Evolutionary conservation across 768 basidiomycete genomes (phyloP).

Genomic region (Nidularia pulvinata): DNA sequence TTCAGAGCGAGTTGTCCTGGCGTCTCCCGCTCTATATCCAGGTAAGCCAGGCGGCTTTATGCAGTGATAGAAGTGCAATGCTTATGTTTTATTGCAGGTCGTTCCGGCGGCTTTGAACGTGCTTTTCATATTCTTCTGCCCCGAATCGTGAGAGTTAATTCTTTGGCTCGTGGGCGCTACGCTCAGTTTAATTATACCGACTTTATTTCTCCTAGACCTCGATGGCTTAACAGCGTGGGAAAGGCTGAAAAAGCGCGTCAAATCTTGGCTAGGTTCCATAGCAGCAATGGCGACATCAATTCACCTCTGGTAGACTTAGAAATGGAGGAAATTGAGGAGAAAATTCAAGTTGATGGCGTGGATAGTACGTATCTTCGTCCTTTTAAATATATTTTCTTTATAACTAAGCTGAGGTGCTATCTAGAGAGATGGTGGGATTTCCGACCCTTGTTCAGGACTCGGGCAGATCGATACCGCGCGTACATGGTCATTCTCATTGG

Average conservation of each 20-base stretch:
- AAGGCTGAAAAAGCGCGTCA: constrained; percentile 35
- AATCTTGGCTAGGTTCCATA: constrained; percentile 49
- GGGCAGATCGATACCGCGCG: constrained; percentile 42
- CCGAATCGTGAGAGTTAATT: constrained; percentile 39
- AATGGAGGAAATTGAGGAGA: constrained; percentile 53
- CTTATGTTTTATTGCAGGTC: constrained; percentile 1
- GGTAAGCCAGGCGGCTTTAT: constrained; percentile 1
- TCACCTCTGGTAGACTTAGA: constrained; percentile 52
- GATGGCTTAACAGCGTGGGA: constrained; percentile 52
- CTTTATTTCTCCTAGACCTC: constrained; percentile 27
- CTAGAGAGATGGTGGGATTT: constrained; percentile 56
- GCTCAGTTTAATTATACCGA: background rate
- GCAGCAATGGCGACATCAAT: constrained; percentile 37
- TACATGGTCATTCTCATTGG: constrained; percentile 53
- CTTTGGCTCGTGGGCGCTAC: background rate
- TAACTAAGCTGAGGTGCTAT: background rate
- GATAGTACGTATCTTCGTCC: constrained; percentile 33
- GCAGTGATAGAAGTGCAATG: too few species aligned
- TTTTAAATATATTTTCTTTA: background rate
- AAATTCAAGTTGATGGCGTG: constrained; percentile 40
- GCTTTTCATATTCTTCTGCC: constrained; percentile 42
- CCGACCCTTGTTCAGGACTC: constrained; percentile 44
- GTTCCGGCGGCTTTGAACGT: constrained; percentile 48
- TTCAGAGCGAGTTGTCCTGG: constrained; percentile 41
- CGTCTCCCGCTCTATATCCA: constrained; percentile 50